phyloP scores from a whole-genome alignment of 345 rosid species.

The Mallotus nudiflorus region DNA sequence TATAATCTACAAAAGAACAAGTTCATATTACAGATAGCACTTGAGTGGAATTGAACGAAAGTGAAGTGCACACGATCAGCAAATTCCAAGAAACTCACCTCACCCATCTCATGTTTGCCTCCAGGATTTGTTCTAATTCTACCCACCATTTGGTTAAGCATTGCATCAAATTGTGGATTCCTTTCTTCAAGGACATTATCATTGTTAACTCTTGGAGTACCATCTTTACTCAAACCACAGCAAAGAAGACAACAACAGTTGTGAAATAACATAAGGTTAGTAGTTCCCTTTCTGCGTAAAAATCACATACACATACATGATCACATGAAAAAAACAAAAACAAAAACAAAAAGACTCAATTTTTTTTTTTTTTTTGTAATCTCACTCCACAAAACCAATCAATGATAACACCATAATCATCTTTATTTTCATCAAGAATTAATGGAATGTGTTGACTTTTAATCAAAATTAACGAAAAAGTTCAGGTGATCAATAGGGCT shows the following conservation, averaged over 20 bases:
- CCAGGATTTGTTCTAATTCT: slow-evolving; percentile 78
- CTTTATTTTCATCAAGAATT: neutral
- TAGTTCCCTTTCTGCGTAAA: slow-evolving; percentile 2
- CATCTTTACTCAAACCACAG: slow-evolving; percentile 35
- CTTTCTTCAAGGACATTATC: slow-evolving; percentile 63
- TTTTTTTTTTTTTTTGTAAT: too few relatives aligned
- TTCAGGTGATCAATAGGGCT: neutral
- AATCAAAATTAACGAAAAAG: neutral
- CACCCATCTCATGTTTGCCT: slow-evolving; percentile 85
- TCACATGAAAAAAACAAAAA: neutral
- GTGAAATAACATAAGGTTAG: neutral
- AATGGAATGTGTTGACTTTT: neutral
- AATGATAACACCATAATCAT: neutral
- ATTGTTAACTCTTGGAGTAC: slow-evolving; percentile 29
- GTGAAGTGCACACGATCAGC: neutral
- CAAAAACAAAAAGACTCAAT: too few relatives aligned
- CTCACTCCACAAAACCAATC: too few relatives aligned
- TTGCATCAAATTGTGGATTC: slow-evolving; percentile 69
- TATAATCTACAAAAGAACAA: neutral
- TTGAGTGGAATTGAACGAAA: too few relatives aligned
- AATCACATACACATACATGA: neutral
- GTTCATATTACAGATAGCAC: too few relatives aligned
- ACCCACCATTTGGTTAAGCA: slow-evolving; percentile 92
- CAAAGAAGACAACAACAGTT: neutral
- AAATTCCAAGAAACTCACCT: slow-evolving; percentile 49